Conservation (phyloP, 768 basidiomycete genomes). For the Leccinum boreale region DNA sequence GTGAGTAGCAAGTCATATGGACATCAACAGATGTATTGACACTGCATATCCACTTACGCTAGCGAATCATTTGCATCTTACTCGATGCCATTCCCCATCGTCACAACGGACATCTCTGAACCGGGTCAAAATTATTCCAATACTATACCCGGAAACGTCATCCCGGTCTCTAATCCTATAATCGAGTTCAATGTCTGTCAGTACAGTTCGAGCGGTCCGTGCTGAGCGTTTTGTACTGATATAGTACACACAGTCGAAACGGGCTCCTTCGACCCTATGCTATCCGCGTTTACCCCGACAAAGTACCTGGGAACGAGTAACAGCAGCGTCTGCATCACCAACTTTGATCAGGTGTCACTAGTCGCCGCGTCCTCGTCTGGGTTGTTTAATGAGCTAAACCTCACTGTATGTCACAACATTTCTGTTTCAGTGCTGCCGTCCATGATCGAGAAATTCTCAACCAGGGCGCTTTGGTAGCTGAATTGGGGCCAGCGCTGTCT, state of each 20-base stretch:
- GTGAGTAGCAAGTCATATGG: constrained; percentile 21
- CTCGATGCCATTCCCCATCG: constrained; percentile 39
- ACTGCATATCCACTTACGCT: background rate
- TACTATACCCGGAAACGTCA: constrained; percentile 14
- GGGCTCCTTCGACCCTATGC: constrained; percentile 41
- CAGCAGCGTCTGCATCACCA: constrained; percentile 29
- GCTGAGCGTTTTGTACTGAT: background rate
- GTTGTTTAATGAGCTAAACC: constrained; percentile 31
- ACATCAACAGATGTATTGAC: background rate
- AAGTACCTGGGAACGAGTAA: constrained; percentile 44
- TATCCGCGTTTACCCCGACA: constrained; percentile 44
- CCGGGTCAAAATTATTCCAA: constrained; percentile 25
- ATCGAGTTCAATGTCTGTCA: constrained; percentile 36
- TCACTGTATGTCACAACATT: constrained; percentile 21
- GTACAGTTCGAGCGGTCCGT: constrained; percentile 1
- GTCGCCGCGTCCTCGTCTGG: constrained; percentile 41
- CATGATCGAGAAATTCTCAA: background rate
- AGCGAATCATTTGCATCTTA: constrained; percentile 34
- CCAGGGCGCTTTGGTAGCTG: constrained; percentile 13
- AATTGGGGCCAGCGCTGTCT: constrained; percentile 10
- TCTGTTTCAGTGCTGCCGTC: background rate
- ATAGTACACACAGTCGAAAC: constrained; percentile 30
- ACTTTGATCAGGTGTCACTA: constrained; percentile 34
- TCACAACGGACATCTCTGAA: constrained; percentile 28
- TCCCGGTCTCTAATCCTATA: constrained; percentile 33